Percentiles rank a stretch among this genome's conserved stretches.
phyloP scores from a whole-genome alignment of 805 yeast genomes.

The Brettanomyces anomalus region DNA sequence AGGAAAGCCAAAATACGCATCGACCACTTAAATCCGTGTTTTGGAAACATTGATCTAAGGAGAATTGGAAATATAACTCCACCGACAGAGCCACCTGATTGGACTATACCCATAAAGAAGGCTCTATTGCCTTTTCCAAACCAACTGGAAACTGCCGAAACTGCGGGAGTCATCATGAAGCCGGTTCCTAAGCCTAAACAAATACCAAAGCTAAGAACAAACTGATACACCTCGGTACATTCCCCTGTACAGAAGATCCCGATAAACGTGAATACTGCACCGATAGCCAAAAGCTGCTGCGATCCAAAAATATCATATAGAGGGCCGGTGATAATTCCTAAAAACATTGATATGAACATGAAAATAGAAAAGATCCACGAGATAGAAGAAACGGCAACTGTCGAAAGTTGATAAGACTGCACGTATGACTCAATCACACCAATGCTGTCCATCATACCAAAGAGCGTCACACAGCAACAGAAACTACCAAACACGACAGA shows the following conservation, averaged over 20 bases:
- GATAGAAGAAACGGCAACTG: constrained; percentile 37
- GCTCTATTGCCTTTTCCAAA: constrained; percentile 48
- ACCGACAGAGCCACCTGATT: constrained; percentile 44
- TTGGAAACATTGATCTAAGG: constrained; percentile 37
- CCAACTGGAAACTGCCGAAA: constrained; percentile 62
- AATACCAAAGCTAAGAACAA: constrained; percentile 52
- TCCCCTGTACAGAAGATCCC: constrained; percentile 29
- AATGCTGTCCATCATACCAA: constrained; percentile 50
- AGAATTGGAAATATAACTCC: constrained; percentile 46
- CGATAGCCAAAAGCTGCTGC: constrained; percentile 31
- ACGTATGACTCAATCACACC: constrained; percentile 59
- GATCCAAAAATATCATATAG: constrained; percentile 58
- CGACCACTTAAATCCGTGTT: constrained; percentile 49
- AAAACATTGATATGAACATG: constrained; percentile 38
- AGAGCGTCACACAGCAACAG: constrained; percentile 42
- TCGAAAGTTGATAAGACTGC: constrained; percentile 43
- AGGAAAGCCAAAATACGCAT: constrained; percentile 42
- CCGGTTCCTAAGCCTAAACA: constrained; percentile 54
- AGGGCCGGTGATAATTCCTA: constrained; percentile 32
- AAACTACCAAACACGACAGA: constrained; percentile 47
- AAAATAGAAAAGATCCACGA: constrained; percentile 64
- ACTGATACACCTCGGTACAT: constrained; percentile 48
- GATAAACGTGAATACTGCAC: constrained; percentile 32
- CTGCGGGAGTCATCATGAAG: constrained; percentile 49
- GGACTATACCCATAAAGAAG: constrained; percentile 40